A percentile compares a stretch with the other conserved stretches of the same genome.
Evolutionary conservation across 306 rosid genomes (phyloP).

Genomic region (Psophocarpus tetragonolobus): DNA sequence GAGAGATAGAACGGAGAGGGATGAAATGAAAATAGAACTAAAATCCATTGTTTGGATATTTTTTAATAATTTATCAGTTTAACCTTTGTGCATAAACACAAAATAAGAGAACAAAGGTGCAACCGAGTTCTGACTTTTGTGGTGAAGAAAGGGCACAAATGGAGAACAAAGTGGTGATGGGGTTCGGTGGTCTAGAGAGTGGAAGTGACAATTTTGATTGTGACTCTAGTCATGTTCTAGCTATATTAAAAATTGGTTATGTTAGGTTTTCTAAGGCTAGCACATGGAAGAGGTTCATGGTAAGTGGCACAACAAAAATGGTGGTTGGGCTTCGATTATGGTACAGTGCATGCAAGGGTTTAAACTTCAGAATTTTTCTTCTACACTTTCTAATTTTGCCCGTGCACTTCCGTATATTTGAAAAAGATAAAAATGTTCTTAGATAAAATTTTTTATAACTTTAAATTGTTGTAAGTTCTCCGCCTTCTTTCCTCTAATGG

Average conservation of each 20-base stretch:
- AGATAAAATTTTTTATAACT: no score
- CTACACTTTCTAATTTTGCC: no score
- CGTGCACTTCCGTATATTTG: no score
- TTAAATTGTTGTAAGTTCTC: no score
- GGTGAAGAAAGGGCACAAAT: neutral
- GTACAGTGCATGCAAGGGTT: neutral
- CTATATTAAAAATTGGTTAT: neutral
- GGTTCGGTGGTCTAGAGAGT: neutral
- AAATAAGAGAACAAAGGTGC: neutral
- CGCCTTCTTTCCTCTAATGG: no score
- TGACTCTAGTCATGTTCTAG: neutral
- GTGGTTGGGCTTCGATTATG: neutral
- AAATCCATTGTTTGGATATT: no score
- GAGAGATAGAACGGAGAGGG: no score
- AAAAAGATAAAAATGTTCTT: no score
- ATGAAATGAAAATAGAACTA: no score
- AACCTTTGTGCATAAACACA: neutral
- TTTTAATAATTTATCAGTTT: no score
- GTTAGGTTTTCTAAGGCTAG: neutral
- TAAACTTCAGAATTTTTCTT: neutral
- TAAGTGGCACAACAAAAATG: neutral
- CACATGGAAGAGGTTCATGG: neutral
- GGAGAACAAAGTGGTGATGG: neutral
- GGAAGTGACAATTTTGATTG: neutral
- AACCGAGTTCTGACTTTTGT: neutral